These are phyloP conservation scores for Spinacia oleracea DNA, from an alignment of 179 eudicot species.

Conservation along the genomic window DNA sequence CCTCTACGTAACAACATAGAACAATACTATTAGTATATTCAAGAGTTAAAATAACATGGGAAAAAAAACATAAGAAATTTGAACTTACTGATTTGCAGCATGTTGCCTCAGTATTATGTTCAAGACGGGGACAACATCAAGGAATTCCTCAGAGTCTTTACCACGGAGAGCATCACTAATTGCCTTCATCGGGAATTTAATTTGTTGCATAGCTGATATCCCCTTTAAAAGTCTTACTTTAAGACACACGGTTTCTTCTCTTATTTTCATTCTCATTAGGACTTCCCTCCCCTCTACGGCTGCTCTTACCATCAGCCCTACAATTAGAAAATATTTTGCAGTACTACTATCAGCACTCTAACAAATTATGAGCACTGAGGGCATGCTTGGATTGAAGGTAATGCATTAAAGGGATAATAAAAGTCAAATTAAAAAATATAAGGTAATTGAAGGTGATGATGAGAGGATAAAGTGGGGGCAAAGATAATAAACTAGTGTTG, in stretches of 20 bases:
- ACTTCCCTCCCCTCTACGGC: slow-evolving; percentile 17
- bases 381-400: too few relatives aligned
- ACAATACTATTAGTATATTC: neutral
- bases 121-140: slow-evolving; percentile 15
- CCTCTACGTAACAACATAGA: too few relatives aligned
- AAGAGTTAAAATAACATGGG: neutral
- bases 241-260: slow-evolving; percentile 6
- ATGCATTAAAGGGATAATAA: too few relatives aligned
- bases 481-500: too few relatives aligned
- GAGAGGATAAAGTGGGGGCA: too few relatives aligned
- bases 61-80: neutral
- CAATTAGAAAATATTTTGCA: neutral
- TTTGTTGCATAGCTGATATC: slow-evolving; percentile 17
- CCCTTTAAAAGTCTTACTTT: slow-evolving; percentile 5
- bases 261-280: slow-evolving; percentile 16
- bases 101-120: slow-evolving; percentile 21
- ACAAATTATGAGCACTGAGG: neutral
- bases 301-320: slow-evolving; percentile 8
- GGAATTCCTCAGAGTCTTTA: slow-evolving; percentile 11
- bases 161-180: slow-evolving; percentile 18
- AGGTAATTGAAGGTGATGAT: too few relatives aligned
- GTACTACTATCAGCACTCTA: neutral
- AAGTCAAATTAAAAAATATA: too few relatives aligned
- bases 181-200: slow-evolving; percentile 14
- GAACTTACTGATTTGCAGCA: slow-evolving; percentile 19